These are phyloP conservation scores for Puccinia brachypodii DNA, from an alignment of 1,284 basidiomycete genomes.

Conservation along the genomic window DNA sequence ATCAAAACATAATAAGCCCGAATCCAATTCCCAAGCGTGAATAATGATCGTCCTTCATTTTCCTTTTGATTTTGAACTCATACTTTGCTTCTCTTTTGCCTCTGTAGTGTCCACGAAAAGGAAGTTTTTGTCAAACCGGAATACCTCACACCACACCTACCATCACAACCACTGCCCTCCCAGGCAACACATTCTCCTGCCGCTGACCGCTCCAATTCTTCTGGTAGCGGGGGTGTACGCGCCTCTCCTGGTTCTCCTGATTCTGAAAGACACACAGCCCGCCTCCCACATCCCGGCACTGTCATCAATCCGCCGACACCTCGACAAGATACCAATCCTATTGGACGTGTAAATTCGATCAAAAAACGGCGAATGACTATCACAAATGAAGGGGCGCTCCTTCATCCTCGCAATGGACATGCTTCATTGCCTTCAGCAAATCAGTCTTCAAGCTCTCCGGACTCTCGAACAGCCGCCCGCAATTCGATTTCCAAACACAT, in stretches of 20 bases:
- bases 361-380: slow-evolving; percentile 30
- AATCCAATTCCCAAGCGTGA: slow-evolving; percentile 3
- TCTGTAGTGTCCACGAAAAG: background rate
- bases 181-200: slow-evolving; percentile 9
- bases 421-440: background rate
- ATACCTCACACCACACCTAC: slow-evolving; percentile 38
- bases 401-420: background rate
- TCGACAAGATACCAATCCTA: background rate
- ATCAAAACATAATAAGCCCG: slow-evolving; percentile 8
- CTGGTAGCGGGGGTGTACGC: background rate
- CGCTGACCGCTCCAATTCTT: slow-evolving; percentile 3
- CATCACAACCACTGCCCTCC: slow-evolving; percentile 30
- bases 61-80: background rate
- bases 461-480: background rate
- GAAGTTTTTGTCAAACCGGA: slow-evolving; percentile 29
- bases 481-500: background rate
- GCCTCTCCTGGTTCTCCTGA: background rate
- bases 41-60: background rate
- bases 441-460: slow-evolving; percentile 5
- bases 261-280: background rate
- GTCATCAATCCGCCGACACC: background rate
- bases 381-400: slow-evolving; percentile 1
- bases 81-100: background rate
- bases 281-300: background rate
- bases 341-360: background rate